Percentiles rank a stretch among this genome's conserved stretches.
These are phyloP conservation scores for Coemansia sp. DNA, from an alignment of 371 early-diverging fungal genomes.

Conservation along the genomic window DNA sequence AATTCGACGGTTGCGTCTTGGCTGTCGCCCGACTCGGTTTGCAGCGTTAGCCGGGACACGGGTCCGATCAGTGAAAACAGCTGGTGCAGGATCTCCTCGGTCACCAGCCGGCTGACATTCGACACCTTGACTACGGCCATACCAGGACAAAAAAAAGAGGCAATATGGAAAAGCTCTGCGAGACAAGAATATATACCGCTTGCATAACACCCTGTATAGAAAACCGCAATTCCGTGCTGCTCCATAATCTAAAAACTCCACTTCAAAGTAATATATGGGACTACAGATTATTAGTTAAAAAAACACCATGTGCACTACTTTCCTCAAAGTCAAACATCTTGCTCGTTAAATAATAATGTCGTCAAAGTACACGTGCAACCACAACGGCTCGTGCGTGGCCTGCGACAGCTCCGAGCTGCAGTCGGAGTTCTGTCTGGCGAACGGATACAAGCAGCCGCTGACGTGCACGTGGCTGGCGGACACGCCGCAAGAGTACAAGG, in stretches of 20 bases:
- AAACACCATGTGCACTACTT: too few relatives aligned
- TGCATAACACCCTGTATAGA: too few relatives aligned
- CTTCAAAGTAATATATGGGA: too few relatives aligned
- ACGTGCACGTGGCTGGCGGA: slow-evolving; percentile 27
- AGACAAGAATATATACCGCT: too few relatives aligned
- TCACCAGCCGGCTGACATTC: slow-evolving; percentile 32
- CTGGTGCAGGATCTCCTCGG: slow-evolving; percentile 8
- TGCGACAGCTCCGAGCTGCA: slow-evolving; percentile 4
- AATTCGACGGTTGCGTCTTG: slow-evolving; percentile 64
- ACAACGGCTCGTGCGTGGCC: slow-evolving; percentile 1
- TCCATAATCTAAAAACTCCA: too few relatives aligned
- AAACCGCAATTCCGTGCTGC: too few relatives aligned
- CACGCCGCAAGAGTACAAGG: slow-evolving; percentile 26
- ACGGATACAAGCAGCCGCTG: slow-evolving; percentile 32
- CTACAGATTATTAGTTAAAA: too few relatives aligned
- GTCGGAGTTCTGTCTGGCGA: slow-evolving; percentile 9
- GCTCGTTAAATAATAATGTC: neutral
- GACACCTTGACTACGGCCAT: slow-evolving; percentile 11
- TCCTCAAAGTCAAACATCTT: too few relatives aligned
- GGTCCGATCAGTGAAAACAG: slow-evolving; percentile 27
- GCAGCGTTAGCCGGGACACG: neutral
- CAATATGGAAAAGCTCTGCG: neutral
- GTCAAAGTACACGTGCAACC: slow-evolving; percentile 17
- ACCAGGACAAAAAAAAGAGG: neutral
- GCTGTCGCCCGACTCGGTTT: neutral